Evolutionary conservation across 108 stramenopile genomes (phyloP), one percentile per base, ranked within the genome.

Genomic region (Fragilaria crotonensis): DNA sequence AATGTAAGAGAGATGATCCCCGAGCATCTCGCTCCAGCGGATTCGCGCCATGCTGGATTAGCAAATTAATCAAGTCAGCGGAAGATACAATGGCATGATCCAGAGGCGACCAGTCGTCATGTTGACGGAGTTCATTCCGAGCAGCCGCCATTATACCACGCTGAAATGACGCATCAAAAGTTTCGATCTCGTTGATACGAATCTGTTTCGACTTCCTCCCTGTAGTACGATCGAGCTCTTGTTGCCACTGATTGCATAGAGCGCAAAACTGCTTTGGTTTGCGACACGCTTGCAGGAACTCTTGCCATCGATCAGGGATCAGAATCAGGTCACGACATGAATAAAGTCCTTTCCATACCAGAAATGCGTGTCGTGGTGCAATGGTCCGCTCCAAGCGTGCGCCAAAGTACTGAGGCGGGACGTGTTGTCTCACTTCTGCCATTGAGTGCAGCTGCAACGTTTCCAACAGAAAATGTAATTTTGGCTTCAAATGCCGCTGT

Each of bases 281-380:
- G 25, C 81, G 76, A 48, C 74, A 79, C 41, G 77, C 58, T n/a
- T 67, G 7, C 23, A 84, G 57, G 71, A 84, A 84, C n/a, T 84
- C 73, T 45, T 77, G 69, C 54, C 75, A 78, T 48, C 59, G 52
- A 11, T 54, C 52, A 44, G 63, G 45, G 17, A 57, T 50, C 36
- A 33, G 11, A 3, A 73, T 17, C 30, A 75, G 46, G 11, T 45
- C 50, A 49, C 7, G 45, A 21, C 77, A 75, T 64, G 70, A 52
- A 48, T 68, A 65, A 28, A 81, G 71, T 29, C 74, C 73, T 54
- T 46, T 63, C 45, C 63, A 55, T 31, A 80, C 71, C 50, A 90
- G 60, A 63, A 90, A 90, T 17, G 89, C 89, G 66, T 90, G 84
- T 19, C 83, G 65, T 21, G 89, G 89, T 55, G 89, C 89, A 36